These are phyloP conservation scores for Glycyrrhiza uralensis DNA, from an alignment of 306 rosid genomes.

Conservation along the genomic window DNA sequence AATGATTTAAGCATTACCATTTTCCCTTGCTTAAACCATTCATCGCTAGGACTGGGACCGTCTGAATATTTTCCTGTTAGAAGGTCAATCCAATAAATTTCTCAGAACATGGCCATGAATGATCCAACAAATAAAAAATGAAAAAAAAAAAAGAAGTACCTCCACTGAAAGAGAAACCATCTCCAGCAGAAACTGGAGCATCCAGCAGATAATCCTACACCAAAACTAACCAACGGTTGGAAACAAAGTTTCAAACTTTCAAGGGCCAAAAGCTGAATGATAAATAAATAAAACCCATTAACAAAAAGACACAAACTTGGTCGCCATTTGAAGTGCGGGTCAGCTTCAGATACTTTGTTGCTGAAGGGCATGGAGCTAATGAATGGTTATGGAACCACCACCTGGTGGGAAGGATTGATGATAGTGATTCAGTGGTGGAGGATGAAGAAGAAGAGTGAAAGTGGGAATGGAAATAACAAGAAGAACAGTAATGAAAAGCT, in stretches of 20 bases:
- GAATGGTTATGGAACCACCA: slow-evolving; percentile 24
- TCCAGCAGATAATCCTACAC: slow-evolving; percentile 71
- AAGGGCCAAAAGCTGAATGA: neutral
- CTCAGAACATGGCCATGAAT: neutral
- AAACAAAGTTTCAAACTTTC: neutral
- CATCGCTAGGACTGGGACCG: slow-evolving; percentile 77
- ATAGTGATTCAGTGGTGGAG: slow-evolving; percentile 22
- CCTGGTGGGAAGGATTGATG: slow-evolving; percentile 10
- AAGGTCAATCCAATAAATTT: slow-evolving; percentile 3
- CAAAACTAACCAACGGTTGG: neutral
- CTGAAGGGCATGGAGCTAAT: slow-evolving; percentile 20
- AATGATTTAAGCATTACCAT: slow-evolving; percentile 33
- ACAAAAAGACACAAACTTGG: slow-evolving; percentile 33
- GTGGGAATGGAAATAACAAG: slow-evolving; percentile 27
- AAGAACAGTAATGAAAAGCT: slow-evolving; percentile 33
- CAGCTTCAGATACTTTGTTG: slow-evolving; percentile 34
- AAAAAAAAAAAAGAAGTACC: slow-evolving; percentile 32
- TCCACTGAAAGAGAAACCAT: slow-evolving; percentile 89
- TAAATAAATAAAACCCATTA: neutral
- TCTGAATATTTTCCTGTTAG: slow-evolving; percentile 81
- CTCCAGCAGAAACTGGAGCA: slow-evolving; percentile 76
- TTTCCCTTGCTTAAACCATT: slow-evolving; percentile 87
- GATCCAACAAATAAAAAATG: neutral
- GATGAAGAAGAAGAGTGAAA: slow-evolving; percentile 31
- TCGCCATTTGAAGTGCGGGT: slow-evolving; percentile 44